These are phyloP conservation scores for Penicillium riverlandense DNA, from an alignment of 495 filamentous ascomycete species.

Conservation along the genomic window DNA sequence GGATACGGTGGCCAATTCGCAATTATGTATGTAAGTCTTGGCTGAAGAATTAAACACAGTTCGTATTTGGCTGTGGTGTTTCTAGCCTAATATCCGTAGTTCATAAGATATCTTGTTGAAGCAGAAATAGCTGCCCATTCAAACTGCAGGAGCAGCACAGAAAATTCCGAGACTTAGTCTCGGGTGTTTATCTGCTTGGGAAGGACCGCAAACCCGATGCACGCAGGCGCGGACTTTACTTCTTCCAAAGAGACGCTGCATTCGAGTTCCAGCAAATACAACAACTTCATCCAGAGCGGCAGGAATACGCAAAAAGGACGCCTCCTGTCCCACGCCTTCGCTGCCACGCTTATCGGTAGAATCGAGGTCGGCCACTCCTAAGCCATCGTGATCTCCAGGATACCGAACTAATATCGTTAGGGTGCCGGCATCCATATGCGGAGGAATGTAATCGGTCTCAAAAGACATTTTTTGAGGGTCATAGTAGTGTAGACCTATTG, in stretches of 20 bases:
- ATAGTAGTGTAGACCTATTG: conserved; percentile 6
- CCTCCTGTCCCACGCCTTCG: conserved; percentile 4
- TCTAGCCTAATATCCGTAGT: no score
- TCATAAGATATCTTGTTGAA: no score
- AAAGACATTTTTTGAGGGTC: neutral
- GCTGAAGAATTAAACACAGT: no score
- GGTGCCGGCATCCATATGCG: conserved; percentile 8
- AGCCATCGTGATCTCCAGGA: conserved; percentile 1
- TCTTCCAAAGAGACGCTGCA: conserved; percentile 8
- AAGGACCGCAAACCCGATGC: conserved; percentile 3
- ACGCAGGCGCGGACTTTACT: conserved; percentile 8
- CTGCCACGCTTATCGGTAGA: conserved; percentile 6
- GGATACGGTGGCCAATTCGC: no score
- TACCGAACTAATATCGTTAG: conserved; percentile 3
- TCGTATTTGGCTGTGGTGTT: no score
- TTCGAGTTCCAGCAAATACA: conserved; percentile 5
- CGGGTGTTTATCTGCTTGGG: neutral
- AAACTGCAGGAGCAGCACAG: neutral
- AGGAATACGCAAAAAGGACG: conserved; percentile 5
- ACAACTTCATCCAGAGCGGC: conserved; percentile 5
- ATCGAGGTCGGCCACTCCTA: conserved; percentile 4
- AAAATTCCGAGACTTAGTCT: conserved; percentile 8
- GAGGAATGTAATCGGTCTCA: conserved; percentile 1
- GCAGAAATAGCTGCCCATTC: no score
- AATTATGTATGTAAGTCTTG: no score